These are phyloP conservation scores for Diplosphaera chodatii DNA, from an alignment of 139 green algal species.

Conservation along the genomic window DNA sequence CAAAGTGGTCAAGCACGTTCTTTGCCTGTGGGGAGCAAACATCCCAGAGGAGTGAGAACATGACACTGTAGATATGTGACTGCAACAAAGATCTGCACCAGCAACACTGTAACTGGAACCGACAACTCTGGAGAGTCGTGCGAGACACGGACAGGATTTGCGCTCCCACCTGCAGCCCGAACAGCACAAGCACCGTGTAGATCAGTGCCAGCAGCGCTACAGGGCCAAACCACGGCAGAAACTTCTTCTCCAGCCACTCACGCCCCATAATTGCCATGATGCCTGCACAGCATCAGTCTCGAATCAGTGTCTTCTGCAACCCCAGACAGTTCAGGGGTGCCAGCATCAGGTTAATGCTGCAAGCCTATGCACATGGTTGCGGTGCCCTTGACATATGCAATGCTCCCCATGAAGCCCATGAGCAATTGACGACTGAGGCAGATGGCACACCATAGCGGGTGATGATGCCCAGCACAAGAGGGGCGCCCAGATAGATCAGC, in stretches of 20 bases:
- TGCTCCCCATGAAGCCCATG: too few relatives aligned
- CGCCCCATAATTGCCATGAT: slow-evolving; percentile 5
- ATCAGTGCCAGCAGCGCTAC: slow-evolving; percentile 33
- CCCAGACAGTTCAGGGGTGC: too few relatives aligned
- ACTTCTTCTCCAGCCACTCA: slow-evolving; percentile 33
- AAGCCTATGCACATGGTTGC: too few relatives aligned
- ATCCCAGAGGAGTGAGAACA: too few relatives aligned
- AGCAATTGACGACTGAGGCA: slow-evolving; percentile 2
- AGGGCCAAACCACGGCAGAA: slow-evolving; percentile 38
- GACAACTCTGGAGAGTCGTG: too few relatives aligned
- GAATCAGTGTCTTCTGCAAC: too few relatives aligned
- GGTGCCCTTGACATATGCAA: too few relatives aligned
- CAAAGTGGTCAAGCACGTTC: slow-evolving; percentile 29
- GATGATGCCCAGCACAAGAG: slow-evolving; percentile 22
- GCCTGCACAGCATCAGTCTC: background rate
- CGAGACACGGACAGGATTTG: too few relatives aligned
- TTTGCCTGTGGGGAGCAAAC: slow-evolving; percentile 14
- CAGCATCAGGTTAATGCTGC: too few relatives aligned
- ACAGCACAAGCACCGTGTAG: slow-evolving; percentile 50
- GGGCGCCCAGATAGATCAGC: slow-evolving; percentile 36
- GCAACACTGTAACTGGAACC: too few relatives aligned
- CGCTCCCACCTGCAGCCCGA: slow-evolving; percentile 22
- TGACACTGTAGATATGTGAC: too few relatives aligned
- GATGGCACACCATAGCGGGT: slow-evolving; percentile 14
- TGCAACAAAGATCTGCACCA: too few relatives aligned